A percentile compares a stretch with the other conserved stretches of the same genome.
phyloP scores from a whole-genome alignment of 2,329 filamentous ascomycete species.

The Sporothrix pseudoabietina region DNA sequence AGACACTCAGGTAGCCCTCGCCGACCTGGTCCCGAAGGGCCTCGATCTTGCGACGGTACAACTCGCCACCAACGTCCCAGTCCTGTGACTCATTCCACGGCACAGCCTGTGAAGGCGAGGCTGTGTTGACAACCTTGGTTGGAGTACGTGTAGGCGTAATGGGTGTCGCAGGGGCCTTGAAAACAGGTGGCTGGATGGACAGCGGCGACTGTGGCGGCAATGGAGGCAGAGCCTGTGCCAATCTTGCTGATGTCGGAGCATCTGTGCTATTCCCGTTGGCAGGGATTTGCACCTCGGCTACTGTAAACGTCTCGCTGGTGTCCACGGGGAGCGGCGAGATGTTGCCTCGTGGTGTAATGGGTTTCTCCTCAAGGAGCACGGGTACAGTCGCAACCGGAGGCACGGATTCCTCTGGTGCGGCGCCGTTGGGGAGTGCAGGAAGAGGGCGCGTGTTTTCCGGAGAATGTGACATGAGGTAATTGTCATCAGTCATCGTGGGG shows the following conservation, averaged over 20 bases:
- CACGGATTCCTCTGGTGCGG: background rate
- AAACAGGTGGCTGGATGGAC: background rate
- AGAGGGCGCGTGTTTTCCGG: background rate
- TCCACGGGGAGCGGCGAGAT: conserved; percentile 12
- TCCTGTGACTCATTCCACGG: conserved; percentile 52
- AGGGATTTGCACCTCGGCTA: background rate
- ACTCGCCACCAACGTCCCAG: conserved; percentile 70
- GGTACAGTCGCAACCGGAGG: background rate
- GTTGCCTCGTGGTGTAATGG: background rate
- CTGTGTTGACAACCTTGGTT: background rate
- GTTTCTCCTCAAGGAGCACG: conserved; percentile 9
- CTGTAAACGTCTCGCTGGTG: background rate
- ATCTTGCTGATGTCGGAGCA: background rate
- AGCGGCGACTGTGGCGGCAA: conserved; percentile 1
- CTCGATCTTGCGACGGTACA: conserved; percentile 87
- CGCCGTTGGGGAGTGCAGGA: background rate
- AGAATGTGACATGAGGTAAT: background rate
- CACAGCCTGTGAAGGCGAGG: background rate
- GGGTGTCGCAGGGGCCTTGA: background rate
- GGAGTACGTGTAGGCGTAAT: conserved; percentile 28
- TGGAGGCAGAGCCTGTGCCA: conserved; percentile 8
- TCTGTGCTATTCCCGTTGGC: conserved; percentile 11
- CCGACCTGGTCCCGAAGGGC: conserved; percentile 82
- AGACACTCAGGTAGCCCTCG: conserved; percentile 80
- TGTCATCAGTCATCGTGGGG: background rate